These are phyloP conservation scores for Colletotrichum viniferum DNA, from an alignment of 2,329 filamentous ascomycete species.

Conservation along the genomic window DNA sequence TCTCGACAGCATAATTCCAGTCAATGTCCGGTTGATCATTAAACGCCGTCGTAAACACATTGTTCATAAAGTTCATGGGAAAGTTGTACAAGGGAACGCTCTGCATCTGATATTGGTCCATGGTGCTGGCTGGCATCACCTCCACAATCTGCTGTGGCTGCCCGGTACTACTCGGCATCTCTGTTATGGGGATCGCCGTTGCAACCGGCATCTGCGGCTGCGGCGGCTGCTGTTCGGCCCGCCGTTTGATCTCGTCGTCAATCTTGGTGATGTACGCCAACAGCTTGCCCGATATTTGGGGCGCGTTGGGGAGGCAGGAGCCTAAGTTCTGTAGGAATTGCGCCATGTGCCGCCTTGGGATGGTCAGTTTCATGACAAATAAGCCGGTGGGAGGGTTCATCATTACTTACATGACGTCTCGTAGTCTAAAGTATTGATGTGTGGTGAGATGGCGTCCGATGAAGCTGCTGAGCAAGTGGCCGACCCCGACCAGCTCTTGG, in stretches of 20 bases:
- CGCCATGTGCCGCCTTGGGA: slow-evolving; percentile 8
- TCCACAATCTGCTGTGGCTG: neutral
- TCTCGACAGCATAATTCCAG: neutral
- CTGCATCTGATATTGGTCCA: slow-evolving; percentile 1
- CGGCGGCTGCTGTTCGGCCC: neutral
- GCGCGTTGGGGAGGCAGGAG: slow-evolving; percentile 14
- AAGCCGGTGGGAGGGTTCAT: neutral
- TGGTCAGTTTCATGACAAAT: neutral
- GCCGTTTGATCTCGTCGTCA: slow-evolving; percentile 6
- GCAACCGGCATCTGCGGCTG: neutral
- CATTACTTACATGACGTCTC: slow-evolving; percentile 14
- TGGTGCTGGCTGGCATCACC: neutral
- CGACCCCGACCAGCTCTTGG: slow-evolving; percentile 22
- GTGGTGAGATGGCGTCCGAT: slow-evolving; percentile 18
- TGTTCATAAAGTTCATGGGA: neutral
- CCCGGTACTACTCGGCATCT: neutral
- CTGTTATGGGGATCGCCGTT: neutral
- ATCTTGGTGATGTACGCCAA: slow-evolving; percentile 18
- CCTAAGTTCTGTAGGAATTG: slow-evolving; percentile 20
- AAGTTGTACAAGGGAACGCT: slow-evolving; percentile 6
- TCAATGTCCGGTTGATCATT: slow-evolving; percentile 7
- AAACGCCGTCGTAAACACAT: slow-evolving; percentile 11
- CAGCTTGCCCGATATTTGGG: slow-evolving; percentile 15
- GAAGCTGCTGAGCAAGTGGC: slow-evolving; percentile 22
- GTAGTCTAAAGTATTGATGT: slow-evolving; percentile 14